Base-by-base conservation (phyloP, 2,329 filamentous ascomycete species). In the Cadophora gregata region DNA sequence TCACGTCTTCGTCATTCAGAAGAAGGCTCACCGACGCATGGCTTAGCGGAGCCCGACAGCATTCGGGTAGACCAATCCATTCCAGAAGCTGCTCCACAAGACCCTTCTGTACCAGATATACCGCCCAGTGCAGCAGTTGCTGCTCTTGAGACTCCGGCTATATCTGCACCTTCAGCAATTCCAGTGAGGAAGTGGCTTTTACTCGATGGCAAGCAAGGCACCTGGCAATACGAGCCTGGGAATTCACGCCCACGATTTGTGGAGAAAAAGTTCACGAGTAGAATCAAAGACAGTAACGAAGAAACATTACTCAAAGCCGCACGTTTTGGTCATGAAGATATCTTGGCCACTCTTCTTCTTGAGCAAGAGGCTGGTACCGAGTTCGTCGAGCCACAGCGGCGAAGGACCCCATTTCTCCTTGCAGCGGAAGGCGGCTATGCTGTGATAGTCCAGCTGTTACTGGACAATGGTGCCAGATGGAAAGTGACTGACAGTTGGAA, bases 181-280 rank as follows among this genome's bases (percentile, higher is more conserved):
- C 33, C 12, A 19, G 10, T 36, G 9, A 38, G 33, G 19, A 59
- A 38, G 27, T 59, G 55, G 55, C 55, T 59, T 29, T 29, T 36
- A 16, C 6, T 59, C 21, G 36, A 59, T 42, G 55, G 55, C n/a
- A 59, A 45, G 21, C 7, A 19, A 45, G 55, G 55, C 4, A 24
- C 24, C 33, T 42, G 33, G 33, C 55, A 59, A n/a, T 59, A 59
- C n/a, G 55, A 59, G n/a, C 29, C 33, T n/a, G 55, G 55, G 25
- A 45, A 24, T 24, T 27, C 36, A 25, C 33, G 55, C 45, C 31
- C 55, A 45, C 27, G 21, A n/a, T 59, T 59, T 16, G 36, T 59
- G 2, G 55, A 59, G 14, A 59, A 59, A 14, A 45, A n/a, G 55
- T 16, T 24, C n/a, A 10, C 21, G 21, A 14, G 36, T 25, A 59